These are phyloP conservation scores for Pseudogymnoascus sp. DNA, from an alignment of 2,329 filamentous ascomycete genomes.

Conservation along the genomic window DNA sequence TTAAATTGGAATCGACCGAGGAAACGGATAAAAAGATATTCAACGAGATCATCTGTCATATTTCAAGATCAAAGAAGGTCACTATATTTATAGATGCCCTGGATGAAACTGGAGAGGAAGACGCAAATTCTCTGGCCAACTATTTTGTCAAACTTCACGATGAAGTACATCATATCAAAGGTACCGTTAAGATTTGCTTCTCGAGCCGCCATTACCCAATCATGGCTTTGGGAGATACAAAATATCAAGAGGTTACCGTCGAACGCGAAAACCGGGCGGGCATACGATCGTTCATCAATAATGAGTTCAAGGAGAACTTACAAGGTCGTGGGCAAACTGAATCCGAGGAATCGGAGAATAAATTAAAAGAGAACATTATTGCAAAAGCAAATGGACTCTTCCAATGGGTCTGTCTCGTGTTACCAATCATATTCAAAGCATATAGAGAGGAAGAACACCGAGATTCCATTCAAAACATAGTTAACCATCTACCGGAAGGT, in stretches of 20 bases:
- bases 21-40: constrained; percentile 22
- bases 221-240: not conserved
- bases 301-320: not conserved
- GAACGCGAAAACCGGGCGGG: not conserved
- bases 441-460: not conserved
- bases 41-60: constrained; percentile 13
- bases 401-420: not conserved
- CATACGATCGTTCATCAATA: not conserved
- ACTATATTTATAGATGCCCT: too few relatives aligned
- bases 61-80: not conserved
- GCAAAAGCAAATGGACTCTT: not conserved
- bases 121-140: constrained; percentile 15
- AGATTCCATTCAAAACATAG: not conserved
- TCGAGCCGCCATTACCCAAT: constrained; percentile 25
- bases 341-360: too few relatives aligned
- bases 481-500: not conserved
- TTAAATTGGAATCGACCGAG: constrained; percentile 14
- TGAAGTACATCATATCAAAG: too few relatives aligned
- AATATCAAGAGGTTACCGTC: not conserved
- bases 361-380: not conserved
- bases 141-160: constrained; percentile 21
- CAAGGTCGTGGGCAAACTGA: not conserved
- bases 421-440: not conserved
- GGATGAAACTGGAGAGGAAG: constrained; percentile 19
- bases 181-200: constrained; percentile 21